phyloP scores from a whole-genome alignment of 179 eudicot genomes.

The Patellifolia procumbens region DNA sequence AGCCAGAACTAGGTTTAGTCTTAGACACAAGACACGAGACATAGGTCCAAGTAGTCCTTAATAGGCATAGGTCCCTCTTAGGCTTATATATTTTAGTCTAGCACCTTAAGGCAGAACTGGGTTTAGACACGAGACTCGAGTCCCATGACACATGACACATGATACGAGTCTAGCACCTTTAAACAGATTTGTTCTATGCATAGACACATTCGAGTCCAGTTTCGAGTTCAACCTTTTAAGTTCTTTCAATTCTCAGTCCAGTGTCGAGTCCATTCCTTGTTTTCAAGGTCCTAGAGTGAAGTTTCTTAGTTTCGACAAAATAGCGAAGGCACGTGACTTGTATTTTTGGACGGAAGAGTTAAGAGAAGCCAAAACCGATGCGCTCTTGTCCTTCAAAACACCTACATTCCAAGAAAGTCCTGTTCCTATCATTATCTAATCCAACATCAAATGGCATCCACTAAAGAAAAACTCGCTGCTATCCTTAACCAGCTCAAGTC shows the following conservation, averaged over 20 bases:
- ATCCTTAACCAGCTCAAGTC: not conserved
- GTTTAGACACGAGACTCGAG: no score
- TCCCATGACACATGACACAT: no score
- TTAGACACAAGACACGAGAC: no score
- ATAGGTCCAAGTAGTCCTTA: no score
- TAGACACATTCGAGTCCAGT: no score
- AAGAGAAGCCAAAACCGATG: not conserved
- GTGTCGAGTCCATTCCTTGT: not conserved
- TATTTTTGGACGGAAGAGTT: not conserved
- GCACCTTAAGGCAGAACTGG: no score
- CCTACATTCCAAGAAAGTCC: not conserved
- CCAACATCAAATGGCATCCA: not conserved
- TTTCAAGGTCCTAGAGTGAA: not conserved
- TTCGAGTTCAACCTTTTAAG: no score
- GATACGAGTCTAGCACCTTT: no score
- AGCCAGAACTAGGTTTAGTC: no score
- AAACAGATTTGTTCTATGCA: no score
- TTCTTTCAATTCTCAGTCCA: not conserved
- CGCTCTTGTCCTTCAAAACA: not conserved
- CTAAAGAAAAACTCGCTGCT: not conserved
- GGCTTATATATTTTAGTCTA: no score
- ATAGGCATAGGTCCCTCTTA: no score
- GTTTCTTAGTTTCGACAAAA: not conserved
- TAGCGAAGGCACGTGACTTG: not conserved
- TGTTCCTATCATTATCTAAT: not conserved